These are phyloP conservation scores for Thelonectria rubi DNA, from an alignment of 2,329 filamentous ascomycete species.

Conservation along the genomic window DNA sequence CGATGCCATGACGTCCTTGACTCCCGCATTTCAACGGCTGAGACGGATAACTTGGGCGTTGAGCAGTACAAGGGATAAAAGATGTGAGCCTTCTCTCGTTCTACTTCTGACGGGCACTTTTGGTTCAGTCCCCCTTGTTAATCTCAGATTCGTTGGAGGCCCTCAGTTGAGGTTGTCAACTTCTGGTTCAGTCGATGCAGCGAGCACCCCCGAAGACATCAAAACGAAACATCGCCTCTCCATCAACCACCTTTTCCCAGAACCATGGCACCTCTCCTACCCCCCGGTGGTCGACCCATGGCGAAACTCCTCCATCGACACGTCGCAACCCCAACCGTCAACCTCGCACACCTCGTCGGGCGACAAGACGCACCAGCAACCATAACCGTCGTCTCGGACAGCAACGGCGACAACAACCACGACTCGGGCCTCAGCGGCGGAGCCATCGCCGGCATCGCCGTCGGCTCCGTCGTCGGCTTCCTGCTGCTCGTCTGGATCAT, in stretches of 20 bases:
- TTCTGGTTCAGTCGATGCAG: too few species aligned
- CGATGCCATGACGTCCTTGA: neutral
- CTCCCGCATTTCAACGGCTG: neutral
- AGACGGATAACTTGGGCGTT: too few species aligned
- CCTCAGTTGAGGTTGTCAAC: too few species aligned
- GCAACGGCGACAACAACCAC: constrained; percentile 31
- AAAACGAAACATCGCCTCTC: too few species aligned
- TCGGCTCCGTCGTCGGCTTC: constrained; percentile 57
- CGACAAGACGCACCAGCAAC: constrained; percentile 40
- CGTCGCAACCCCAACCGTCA: too few species aligned
- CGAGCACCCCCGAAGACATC: too few species aligned
- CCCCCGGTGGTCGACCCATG: too few species aligned
- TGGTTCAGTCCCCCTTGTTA: too few species aligned
- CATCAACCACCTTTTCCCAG: too few species aligned
- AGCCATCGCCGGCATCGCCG: constrained; percentile 61
- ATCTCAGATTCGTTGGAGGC: too few species aligned
- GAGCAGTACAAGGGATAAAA: neutral
- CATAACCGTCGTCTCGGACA: constrained; percentile 44
- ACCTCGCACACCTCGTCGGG: neutral
- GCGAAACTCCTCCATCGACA: neutral
- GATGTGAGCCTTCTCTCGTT: neutral
- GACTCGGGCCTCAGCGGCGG: constrained; percentile 53
- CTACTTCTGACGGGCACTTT: too few species aligned
- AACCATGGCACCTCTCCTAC: too few species aligned
- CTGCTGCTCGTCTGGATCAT: constrained; percentile 59